phyloP scores from a whole-genome alignment of 106 monocot genomes.

The Amphibolis antarctica region DNA sequence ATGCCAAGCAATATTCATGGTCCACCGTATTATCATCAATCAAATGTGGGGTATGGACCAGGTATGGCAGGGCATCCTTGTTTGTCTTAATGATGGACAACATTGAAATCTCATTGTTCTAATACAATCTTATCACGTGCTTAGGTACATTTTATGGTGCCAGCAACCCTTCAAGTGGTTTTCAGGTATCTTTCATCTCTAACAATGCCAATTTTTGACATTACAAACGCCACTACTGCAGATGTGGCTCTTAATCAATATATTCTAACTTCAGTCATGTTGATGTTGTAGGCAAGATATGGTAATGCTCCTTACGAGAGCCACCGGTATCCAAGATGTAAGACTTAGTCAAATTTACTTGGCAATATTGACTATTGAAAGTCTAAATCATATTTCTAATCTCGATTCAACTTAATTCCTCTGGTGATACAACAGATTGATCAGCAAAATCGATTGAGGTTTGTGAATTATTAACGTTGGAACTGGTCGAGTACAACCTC shows the following conservation, averaged over 20 bases:
- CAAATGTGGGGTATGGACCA: slow-evolving; percentile 2
- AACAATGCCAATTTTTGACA: background rate
- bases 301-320: background rate
- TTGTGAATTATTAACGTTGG: too few species aligned
- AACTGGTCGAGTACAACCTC: too few species aligned
- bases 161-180: slow-evolving; percentile 1
- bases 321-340: slow-evolving; percentile 6
- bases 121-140: background rate
- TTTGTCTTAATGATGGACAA: background rate
- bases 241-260: background rate
- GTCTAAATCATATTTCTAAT: background rate
- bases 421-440: too few species aligned
- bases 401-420: too few species aligned
- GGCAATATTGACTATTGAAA: background rate
- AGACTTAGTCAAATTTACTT: background rate
- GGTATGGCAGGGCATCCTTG: background rate
- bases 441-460: too few species aligned
- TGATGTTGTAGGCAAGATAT: background rate
- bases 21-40: slow-evolving; percentile 4
- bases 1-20: background rate
- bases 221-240: background rate
- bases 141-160: slow-evolving; percentile 2
- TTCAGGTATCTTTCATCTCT: slow-evolving; percentile 3
- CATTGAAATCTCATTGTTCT: background rate
- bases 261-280: background rate